phyloP scores from a whole-genome alignment of 2,329 filamentous ascomycete genomes.

The Aspergillus jensenii region DNA sequence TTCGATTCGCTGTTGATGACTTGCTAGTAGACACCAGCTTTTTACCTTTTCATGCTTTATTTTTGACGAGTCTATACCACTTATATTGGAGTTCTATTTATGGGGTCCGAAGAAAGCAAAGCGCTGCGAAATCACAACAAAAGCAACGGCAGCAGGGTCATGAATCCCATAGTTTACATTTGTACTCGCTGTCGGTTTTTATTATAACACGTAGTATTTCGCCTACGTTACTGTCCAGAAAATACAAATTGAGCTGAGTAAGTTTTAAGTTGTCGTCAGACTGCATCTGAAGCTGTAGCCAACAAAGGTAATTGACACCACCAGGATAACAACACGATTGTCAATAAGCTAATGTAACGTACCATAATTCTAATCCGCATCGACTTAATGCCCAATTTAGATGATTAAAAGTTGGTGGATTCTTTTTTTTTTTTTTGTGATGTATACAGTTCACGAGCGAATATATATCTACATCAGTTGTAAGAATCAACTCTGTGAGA shows the following conservation, averaged over 20 bases:
- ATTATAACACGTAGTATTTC: conserved; percentile 12
- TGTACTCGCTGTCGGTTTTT: not conserved
- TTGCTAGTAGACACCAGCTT: conserved; percentile 30
- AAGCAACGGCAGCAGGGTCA: conserved; percentile 8
- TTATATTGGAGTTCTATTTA: conserved; percentile 21
- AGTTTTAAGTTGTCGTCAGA: not conserved
- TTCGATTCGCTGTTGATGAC: conserved; percentile 28
- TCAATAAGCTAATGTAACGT: not conserved
- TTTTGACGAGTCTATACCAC: conserved; percentile 30
- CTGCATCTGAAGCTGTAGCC: not conserved
- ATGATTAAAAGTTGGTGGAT: too few relatives aligned
- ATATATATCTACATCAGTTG: too few relatives aligned
- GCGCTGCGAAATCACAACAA: conserved; percentile 3
- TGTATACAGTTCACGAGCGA: too few relatives aligned
- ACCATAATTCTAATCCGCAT: not conserved
- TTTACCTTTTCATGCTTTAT: conserved; percentile 31
- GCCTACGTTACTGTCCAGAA: conserved; percentile 7
- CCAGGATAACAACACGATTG: not conserved
- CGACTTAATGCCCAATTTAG: too few relatives aligned
- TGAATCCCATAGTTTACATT: conserved; percentile 3
- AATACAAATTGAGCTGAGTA: not conserved
- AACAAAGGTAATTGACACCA: not conserved
- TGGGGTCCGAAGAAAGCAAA: conserved; percentile 9
- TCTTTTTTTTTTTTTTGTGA: too few relatives aligned
- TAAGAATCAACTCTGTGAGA: too few relatives aligned